phyloP scores from a whole-genome alignment of 2,329 filamentous ascomycete species.

The Colletotrichum sp. region DNA sequence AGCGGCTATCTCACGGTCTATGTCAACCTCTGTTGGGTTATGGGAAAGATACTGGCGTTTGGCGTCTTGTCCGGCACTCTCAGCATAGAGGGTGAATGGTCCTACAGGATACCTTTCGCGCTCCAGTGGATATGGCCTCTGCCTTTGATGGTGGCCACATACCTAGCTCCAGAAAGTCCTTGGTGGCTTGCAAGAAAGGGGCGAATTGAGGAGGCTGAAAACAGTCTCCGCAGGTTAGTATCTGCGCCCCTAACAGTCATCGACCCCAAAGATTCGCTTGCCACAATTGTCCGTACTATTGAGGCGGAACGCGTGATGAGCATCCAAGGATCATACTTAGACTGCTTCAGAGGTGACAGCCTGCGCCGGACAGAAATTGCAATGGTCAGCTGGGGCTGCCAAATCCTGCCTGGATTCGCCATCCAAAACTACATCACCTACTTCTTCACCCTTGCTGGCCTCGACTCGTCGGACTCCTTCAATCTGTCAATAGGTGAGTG shows the following conservation, averaged over 20 bases:
- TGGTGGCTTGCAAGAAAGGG: conserved; percentile 44
- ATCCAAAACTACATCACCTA: conserved; percentile 39
- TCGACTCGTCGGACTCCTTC: background rate
- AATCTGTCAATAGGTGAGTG: background rate
- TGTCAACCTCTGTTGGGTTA: conserved; percentile 47
- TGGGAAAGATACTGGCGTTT: conserved; percentile 44
- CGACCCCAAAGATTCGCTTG: background rate
- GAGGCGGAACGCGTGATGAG: conserved; percentile 41
- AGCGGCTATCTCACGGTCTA: conserved; percentile 45
- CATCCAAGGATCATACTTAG: conserved; percentile 50
- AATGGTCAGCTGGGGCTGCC: conserved; percentile 41
- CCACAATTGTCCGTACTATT: background rate
- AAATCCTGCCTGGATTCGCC: conserved; percentile 41
- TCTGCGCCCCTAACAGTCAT: conserved; percentile 25
- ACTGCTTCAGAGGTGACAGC: conserved; percentile 44
- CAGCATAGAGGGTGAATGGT: conserved; percentile 27
- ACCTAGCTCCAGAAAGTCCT: conserved; percentile 41
- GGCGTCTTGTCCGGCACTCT: conserved; percentile 42
- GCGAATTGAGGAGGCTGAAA: conserved; percentile 49
- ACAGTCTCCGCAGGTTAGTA: conserved; percentile 42
- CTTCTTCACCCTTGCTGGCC: conserved; percentile 48
- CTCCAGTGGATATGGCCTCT: conserved; percentile 42
- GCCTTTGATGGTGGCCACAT: conserved; percentile 33
- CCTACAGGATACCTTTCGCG: conserved; percentile 38
- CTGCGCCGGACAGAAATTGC: conserved; percentile 50